Percentiles rank a stretch among this genome's conserved stretches.
These are phyloP conservation scores for Solanum piurae DNA, from an alignment of 257 asterid species.

Conservation along the genomic window DNA sequence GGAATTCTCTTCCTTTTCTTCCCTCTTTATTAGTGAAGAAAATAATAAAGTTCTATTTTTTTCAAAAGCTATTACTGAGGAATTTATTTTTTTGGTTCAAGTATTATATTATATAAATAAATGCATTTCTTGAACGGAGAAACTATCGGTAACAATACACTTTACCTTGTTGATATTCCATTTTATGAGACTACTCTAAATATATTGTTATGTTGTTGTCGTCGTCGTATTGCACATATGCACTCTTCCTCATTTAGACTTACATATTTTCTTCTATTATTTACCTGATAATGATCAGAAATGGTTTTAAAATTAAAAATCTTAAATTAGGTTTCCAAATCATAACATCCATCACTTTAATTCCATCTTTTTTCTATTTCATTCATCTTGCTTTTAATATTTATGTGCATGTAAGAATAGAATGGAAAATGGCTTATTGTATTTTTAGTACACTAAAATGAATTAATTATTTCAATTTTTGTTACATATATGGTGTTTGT, in stretches of 20 bases:
- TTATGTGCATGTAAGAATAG: background rate
- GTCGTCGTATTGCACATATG: background rate
- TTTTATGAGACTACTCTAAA: background rate
- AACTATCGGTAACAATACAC: background rate
- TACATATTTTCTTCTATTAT: background rate
- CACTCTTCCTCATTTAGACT: background rate
- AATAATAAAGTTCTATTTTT: background rate
- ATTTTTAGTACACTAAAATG: background rate
- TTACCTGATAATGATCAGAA: background rate
- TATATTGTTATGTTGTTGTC: background rate
- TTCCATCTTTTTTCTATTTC: background rate
- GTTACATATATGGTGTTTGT: background rate
- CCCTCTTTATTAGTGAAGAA: background rate
- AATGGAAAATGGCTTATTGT: background rate
- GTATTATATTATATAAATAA: background rate
- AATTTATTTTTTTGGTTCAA: background rate
- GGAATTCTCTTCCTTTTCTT: background rate
- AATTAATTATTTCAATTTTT: background rate
- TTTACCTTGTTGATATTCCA: rapidly evolving
- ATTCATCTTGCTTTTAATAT: background rate
- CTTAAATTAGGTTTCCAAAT: background rate
- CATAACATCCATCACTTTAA: background rate
- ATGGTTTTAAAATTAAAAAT: background rate
- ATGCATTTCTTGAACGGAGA: background rate
- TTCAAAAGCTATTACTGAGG: background rate